These are phyloP conservation scores for Fusarium sp. DNA, from an alignment of 2,329 filamentous ascomycete species.

Conservation along the genomic window DNA sequence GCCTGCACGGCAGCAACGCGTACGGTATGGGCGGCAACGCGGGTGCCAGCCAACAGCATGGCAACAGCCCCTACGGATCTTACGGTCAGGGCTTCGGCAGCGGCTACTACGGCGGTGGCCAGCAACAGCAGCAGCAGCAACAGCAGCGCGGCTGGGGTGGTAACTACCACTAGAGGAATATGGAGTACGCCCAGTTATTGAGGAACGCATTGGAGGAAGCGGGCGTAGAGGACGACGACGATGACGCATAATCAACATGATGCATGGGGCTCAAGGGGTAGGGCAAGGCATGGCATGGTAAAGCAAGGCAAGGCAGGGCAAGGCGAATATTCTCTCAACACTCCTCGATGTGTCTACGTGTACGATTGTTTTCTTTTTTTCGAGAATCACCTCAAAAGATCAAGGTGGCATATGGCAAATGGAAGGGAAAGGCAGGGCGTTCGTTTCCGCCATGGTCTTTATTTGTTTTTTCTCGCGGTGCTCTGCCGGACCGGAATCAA, in stretches of 20 bases:
- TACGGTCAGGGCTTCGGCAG: slow-evolving; percentile 62
- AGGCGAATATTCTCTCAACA: slow-evolving; percentile 42
- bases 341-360: slow-evolving; percentile 50
- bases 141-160: slow-evolving; percentile 68
- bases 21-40: slow-evolving; percentile 67
- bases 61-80: slow-evolving; percentile 65
- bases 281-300: background rate
- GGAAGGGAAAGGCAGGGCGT: slow-evolving; percentile 38
- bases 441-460: slow-evolving; percentile 37
- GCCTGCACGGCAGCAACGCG: slow-evolving; percentile 65
- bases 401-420: slow-evolving; percentile 46
- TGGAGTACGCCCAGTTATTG: slow-evolving; percentile 6
- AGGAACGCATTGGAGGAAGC: slow-evolving; percentile 41
- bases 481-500: slow-evolving; percentile 34
- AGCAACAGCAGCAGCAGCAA: slow-evolving; percentile 55
- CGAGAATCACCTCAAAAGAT: slow-evolving; percentile 50
- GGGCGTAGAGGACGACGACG: slow-evolving; percentile 40
- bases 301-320: slow-evolving; percentile 15
- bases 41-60: slow-evolving; percentile 65
- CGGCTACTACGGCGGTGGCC: slow-evolving; percentile 59
- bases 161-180: slow-evolving; percentile 65
- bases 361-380: slow-evolving; percentile 53
- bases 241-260: slow-evolving; percentile 50
- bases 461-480: slow-evolving; percentile 33
- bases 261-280: slow-evolving; percentile 42